Evolutionary conservation across 805 yeast genomes (phyloP).

Genomic region (Candida sithepensis): DNA sequence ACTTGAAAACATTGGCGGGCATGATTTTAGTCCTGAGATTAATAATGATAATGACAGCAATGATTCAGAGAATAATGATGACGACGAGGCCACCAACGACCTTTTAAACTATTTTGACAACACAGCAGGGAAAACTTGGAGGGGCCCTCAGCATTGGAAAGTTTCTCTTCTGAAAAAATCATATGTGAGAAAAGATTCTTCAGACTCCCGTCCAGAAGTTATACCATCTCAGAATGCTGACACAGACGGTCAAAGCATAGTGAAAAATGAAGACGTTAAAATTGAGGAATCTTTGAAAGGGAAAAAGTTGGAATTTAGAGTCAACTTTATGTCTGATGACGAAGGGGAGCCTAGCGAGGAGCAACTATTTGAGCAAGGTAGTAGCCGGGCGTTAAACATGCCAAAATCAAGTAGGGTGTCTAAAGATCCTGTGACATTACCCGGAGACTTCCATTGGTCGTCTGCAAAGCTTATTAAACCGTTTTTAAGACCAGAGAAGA

Average conservation of each 20-base stretch:
- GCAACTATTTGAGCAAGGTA: conserved; percentile 22
- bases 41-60: background rate
- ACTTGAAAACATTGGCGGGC: too few relatives aligned
- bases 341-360: conserved; percentile 22
- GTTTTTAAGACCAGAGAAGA: conserved; percentile 59
- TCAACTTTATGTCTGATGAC: conserved; percentile 23
- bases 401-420: conserved; percentile 38
- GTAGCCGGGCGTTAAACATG: conserved; percentile 33
- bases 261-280: background rate
- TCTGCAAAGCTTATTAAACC: conserved; percentile 64
- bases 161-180: conserved; percentile 53
- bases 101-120: conserved; percentile 65
- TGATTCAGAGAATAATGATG: conserved; percentile 2
- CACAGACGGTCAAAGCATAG: background rate
- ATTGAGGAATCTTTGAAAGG: conserved; percentile 12
- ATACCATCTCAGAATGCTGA: background rate
- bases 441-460: conserved; percentile 52
- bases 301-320: conserved; percentile 28
- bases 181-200: background rate
- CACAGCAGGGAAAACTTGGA: conserved; percentile 65
- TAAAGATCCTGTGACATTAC: conserved; percentile 15
- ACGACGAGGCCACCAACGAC: conserved; percentile 2
- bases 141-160: conserved; percentile 89
- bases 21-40: too few relatives aligned
- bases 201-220: background rate